Conservation (phyloP, 2,329 filamentous ascomycete species). For the Fusarium hostae region DNA sequence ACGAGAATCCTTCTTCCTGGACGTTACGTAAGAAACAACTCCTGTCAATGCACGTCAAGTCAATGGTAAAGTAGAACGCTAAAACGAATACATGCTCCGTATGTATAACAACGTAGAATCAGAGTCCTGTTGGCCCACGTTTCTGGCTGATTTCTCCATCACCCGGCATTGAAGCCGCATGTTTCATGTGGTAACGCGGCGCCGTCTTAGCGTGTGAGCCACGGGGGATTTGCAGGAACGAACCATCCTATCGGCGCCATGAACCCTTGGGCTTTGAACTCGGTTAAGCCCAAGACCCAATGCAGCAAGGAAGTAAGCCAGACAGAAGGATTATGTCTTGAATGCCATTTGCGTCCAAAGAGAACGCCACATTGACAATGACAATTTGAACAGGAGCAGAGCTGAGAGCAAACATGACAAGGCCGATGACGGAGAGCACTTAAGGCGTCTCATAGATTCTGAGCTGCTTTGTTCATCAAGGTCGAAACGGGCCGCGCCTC, state of each 20-base stretch:
- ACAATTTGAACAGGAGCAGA: not conserved
- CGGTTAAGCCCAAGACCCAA: not conserved
- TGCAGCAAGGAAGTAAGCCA: not conserved
- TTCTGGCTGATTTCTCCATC: conserved; percentile 6
- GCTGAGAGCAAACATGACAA: conserved; percentile 3
- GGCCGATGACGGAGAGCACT: not conserved
- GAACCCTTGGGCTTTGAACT: conserved; percentile 19
- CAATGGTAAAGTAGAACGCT: not conserved
- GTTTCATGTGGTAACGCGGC: conserved; percentile 39
- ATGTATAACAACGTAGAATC: not conserved
- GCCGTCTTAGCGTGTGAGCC: conserved; percentile 27
- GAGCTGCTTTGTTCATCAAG: conserved; percentile 19
- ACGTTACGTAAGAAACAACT: not conserved
- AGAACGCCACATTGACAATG: not conserved
- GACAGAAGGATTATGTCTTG: conserved; percentile 1
- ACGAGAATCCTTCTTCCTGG: not conserved
- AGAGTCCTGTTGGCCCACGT: not conserved
- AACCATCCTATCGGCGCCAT: conserved; percentile 40
- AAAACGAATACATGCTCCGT: not conserved
- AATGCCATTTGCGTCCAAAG: not conserved
- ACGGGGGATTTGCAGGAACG: conserved; percentile 33
- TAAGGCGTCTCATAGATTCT: conserved; percentile 9
- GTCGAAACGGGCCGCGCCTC: conserved; percentile 34
- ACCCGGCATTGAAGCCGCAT: conserved; percentile 26
- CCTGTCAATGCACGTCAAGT: not conserved